These are phyloP conservation scores for Alternaria rosae DNA, from an alignment of 2,329 filamentous ascomycete species.

Conservation along the genomic window DNA sequence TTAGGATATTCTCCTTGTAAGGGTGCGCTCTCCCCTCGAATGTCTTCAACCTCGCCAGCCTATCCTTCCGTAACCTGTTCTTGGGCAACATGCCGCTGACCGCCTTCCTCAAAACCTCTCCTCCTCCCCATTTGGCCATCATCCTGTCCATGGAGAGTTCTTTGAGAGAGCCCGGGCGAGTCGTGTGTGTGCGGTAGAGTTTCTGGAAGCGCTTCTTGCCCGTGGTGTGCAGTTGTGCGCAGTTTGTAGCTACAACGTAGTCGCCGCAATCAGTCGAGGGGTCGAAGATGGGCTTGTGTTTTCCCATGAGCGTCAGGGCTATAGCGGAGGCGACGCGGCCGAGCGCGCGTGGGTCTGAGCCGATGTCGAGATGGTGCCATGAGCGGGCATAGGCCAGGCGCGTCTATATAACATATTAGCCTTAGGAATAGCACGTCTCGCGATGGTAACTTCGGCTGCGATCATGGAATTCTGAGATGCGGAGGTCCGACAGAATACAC, in stretches of 20 bases:
- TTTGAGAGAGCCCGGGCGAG: conserved; percentile 84
- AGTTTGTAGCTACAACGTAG: conserved; percentile 95
- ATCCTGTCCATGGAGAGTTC: conserved; percentile 93
- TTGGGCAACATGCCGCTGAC: conserved; percentile 98
- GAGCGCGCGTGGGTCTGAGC: conserved; percentile 74
- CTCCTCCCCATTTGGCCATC: conserved; percentile 92
- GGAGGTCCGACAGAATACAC: conserved; percentile 48
- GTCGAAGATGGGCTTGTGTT: conserved; percentile 98
- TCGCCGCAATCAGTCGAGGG: conserved; percentile 98
- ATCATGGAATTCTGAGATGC: conserved; percentile 12
- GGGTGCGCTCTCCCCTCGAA: conserved; percentile 95
- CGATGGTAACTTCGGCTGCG: not conserved
- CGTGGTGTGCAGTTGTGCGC: conserved; percentile 83
- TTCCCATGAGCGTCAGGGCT: conserved; percentile 90
- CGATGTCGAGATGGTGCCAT: conserved; percentile 89
- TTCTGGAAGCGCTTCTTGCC: conserved; percentile 95
- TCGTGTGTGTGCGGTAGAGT: conserved; percentile 94
- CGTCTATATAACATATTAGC: conserved; percentile 65
- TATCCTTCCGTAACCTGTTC: conserved; percentile 87
- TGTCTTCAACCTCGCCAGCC: conserved; percentile 88
- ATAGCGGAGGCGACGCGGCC: conserved; percentile 89
- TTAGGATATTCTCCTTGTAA: conserved; percentile 86
- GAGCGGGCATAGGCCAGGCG: conserved; percentile 93
- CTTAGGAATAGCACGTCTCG: not conserved
- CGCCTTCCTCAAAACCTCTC: conserved; percentile 87